Evolutionary conservation across 2,329 filamentous ascomycete genomes (phyloP).

Genomic region (Aureobasidium zeae): DNA sequence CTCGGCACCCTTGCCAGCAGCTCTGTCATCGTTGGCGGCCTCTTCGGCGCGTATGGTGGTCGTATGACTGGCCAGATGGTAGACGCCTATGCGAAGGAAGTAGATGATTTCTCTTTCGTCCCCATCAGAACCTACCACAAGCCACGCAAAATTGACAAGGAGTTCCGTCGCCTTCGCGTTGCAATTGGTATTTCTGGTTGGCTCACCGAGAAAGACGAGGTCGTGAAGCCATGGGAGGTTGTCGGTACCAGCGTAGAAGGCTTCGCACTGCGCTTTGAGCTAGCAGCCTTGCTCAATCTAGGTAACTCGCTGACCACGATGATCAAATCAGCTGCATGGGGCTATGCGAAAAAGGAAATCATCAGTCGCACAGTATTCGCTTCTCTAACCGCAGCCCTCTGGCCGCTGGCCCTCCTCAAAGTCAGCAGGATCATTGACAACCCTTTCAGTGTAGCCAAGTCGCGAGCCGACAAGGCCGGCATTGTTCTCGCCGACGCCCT

Average conservation of each 20-base stretch:
- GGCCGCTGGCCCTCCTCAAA: constrained; percentile 40
- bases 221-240: constrained; percentile 68
- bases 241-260: constrained; percentile 65
- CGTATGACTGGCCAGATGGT: constrained; percentile 78
- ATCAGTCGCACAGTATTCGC: constrained; percentile 51
- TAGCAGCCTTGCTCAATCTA: constrained; percentile 65
- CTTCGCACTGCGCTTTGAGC: constrained; percentile 78
- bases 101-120: constrained; percentile 81
- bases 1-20: constrained; percentile 74
- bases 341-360: constrained; percentile 62
- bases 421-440: constrained; percentile 35
- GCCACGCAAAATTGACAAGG: constrained; percentile 43
- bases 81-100: constrained; percentile 75
- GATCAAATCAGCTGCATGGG: constrained; percentile 74
- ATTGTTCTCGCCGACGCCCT: constrained; percentile 34
- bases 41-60: constrained; percentile 87
- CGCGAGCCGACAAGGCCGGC: constrained; percentile 32
- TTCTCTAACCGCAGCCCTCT: constrained; percentile 38
- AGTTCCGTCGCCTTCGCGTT: constrained; percentile 54
- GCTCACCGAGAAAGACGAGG: constrained; percentile 61
- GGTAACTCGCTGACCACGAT: constrained; percentile 69
- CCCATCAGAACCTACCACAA: constrained; percentile 55
- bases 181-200: constrained; percentile 77
- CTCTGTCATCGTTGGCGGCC: constrained; percentile 65
- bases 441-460: constrained; percentile 32